phyloP scores from a whole-genome alignment of 2,329 filamentous ascomycete species.

The Cercospora beticola region DNA sequence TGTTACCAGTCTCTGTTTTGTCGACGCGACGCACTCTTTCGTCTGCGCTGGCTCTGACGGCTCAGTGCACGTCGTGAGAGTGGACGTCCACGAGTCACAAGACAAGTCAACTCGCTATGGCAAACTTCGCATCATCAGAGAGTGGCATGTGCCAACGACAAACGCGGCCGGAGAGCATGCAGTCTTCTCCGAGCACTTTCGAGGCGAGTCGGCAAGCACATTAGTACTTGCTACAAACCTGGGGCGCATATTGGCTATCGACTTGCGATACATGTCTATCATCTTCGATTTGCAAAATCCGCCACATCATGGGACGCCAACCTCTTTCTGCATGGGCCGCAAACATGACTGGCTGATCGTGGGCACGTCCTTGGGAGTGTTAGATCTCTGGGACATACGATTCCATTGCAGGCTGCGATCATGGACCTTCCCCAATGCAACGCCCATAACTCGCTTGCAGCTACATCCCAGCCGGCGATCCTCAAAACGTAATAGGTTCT shows the following conservation, averaged over 20 bases:
- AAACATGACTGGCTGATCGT: slow-evolving; percentile 87
- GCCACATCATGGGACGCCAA: slow-evolving; percentile 86
- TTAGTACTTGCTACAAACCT: slow-evolving; percentile 83
- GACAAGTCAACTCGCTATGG: slow-evolving; percentile 67
- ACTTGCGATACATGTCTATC: slow-evolving; percentile 81
- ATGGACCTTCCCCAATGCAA: slow-evolving; percentile 82
- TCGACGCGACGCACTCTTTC: slow-evolving; percentile 92
- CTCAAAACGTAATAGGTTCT: slow-evolving; percentile 76
- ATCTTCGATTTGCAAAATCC: slow-evolving; percentile 82
- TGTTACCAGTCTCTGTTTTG: slow-evolving; percentile 81
- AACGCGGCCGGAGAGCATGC: slow-evolving; percentile 64
- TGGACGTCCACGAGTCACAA: slow-evolving; percentile 63
- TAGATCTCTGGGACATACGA: slow-evolving; percentile 95
- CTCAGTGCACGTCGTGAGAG: slow-evolving; percentile 82
- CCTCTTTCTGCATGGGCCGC: slow-evolving; percentile 84
- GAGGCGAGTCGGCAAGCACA: slow-evolving; percentile 75
- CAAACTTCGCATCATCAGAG: slow-evolving; percentile 71
- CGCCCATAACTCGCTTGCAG: slow-evolving; percentile 74
- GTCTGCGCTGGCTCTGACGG: slow-evolving; percentile 88
- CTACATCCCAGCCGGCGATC: slow-evolving; percentile 62
- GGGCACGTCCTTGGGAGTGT: slow-evolving; percentile 86
- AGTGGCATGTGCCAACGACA: slow-evolving; percentile 67
- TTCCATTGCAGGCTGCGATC: slow-evolving; percentile 84
- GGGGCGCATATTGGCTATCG: slow-evolving; percentile 78
- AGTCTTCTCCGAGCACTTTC: slow-evolving; percentile 90